Percentiles rank a stretch among this genome's conserved stretches.
phyloP scores from a whole-genome alignment of 2,329 filamentous ascomycete species.

The Penicillium verrucosum region DNA sequence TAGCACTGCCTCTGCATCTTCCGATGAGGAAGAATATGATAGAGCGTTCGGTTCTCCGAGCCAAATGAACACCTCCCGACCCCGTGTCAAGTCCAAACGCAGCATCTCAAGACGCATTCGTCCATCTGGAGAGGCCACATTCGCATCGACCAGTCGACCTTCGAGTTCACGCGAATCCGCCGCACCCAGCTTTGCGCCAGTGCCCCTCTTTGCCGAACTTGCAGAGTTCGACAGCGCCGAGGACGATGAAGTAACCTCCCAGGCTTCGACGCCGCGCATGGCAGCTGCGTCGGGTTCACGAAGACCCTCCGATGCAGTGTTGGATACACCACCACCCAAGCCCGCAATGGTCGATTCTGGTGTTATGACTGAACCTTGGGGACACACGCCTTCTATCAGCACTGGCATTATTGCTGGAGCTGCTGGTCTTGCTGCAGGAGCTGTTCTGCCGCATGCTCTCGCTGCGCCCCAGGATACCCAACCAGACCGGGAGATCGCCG shows the following conservation, averaged over 20 bases:
- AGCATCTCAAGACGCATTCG: slow-evolving; percentile 59
- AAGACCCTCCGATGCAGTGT: slow-evolving; percentile 30
- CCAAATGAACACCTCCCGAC: slow-evolving; percentile 63
- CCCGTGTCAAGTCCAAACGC: slow-evolving; percentile 69
- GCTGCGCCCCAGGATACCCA: slow-evolving; percentile 15
- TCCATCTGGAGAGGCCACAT: slow-evolving; percentile 45
- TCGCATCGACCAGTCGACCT: slow-evolving; percentile 37
- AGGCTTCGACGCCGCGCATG: slow-evolving; percentile 41
- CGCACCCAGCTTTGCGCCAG: slow-evolving; percentile 50
- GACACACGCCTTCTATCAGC: slow-evolving; percentile 31
- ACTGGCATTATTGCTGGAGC: slow-evolving; percentile 5
- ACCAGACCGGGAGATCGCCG: slow-evolving; percentile 17
- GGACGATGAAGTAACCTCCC: slow-evolving; percentile 59
- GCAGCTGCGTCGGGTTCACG: slow-evolving; percentile 28
- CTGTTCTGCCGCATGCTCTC: slow-evolving; percentile 18
- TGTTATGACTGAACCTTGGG: slow-evolving; percentile 62
- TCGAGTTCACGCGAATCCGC: slow-evolving; percentile 52
- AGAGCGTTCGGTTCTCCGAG: slow-evolving; percentile 64
- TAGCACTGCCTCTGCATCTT: slow-evolving; percentile 86
- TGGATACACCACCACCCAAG: slow-evolving; percentile 21
- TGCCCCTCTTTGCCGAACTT: slow-evolving; percentile 76
- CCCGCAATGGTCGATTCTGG: slow-evolving; percentile 57
- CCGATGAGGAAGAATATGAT: slow-evolving; percentile 64
- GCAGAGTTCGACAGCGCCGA: slow-evolving; percentile 70
- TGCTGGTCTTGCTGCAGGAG: slow-evolving; percentile 23